Evolutionary conservation across 306 rosid genomes (phyloP), one percentile per base, ranked within the genome.

Genomic region (Prunus davidiana): DNA sequence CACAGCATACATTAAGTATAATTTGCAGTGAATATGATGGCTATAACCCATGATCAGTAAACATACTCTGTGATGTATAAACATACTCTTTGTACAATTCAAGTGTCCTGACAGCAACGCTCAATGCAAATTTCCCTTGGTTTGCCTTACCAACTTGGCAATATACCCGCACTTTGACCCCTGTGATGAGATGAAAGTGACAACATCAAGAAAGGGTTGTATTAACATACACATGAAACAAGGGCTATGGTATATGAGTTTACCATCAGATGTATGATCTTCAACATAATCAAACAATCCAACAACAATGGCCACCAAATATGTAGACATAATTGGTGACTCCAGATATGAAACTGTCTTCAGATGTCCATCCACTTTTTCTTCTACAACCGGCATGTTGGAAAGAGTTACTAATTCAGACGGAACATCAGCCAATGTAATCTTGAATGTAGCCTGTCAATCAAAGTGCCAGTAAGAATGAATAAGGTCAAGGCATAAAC

Each of bases 201-300:
- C 67, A 72, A 49, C 80, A 61, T 65, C 78, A 80, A 49, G 56
- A 76, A 38, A 45, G 19, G 41, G 3, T 47, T 32, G 27, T 25
- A 75, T 50, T 72, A 71, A 32, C 58, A 63, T 27, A 41, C 28
- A 32, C 47, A 55, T 62, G 45, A 80, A 64, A 62, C 25, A 71
- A 64, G 30, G 32, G 61, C 38, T 13, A 65, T 25, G 62, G 32
- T 51, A 61, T 32, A 71, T 50, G 82, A 34, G 32, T 80, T 76
- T 89, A 94, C 98, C 96, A 80, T 92, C 97, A 3, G 91, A 38
- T 50, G 98, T 94, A 55, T 90, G 88, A 79, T 94, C 96, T 82
- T 94, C 98, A 74, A 94, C 93, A 75, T 79, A 92, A 86, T 92
- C 97, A 84, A 94, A 90, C 82, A 94, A 85, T 71, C 97, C 98